Percentiles rank a stretch among this genome's conserved stretches.
Evolutionary conservation across 2,329 filamentous ascomycete genomes (phyloP).

Genomic region (Colletotrichum noveboracense): DNA sequence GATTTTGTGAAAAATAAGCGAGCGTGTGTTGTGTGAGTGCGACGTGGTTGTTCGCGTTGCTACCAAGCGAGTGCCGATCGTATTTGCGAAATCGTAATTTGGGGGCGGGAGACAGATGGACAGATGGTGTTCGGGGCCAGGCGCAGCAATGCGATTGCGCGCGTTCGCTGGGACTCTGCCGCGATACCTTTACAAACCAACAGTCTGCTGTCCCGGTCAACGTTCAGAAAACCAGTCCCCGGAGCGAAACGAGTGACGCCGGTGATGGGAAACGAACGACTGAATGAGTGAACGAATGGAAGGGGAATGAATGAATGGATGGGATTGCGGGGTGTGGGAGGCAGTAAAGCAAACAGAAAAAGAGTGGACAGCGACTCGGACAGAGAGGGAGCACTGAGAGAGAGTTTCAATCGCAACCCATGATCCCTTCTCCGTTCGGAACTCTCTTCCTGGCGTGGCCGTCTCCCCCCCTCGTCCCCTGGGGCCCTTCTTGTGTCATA

Average conservation of each 20-base stretch:
- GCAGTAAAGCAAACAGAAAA: neutral
- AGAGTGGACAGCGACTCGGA: constrained; percentile 2
- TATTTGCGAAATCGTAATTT: neutral
- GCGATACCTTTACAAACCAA: neutral
- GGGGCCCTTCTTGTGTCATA: constrained; percentile 11
- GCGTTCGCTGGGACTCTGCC: neutral
- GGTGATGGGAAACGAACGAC: neutral
- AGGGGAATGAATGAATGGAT: neutral
- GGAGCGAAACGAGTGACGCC: constrained; percentile 2
- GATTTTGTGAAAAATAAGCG: neutral
- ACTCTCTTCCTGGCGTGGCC: neutral
- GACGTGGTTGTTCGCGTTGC: neutral
- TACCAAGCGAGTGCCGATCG: neutral
- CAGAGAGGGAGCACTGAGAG: neutral
- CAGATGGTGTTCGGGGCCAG: neutral
- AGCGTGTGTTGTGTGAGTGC: neutral
- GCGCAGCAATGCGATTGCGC: neutral
- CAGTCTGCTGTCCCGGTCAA: neutral
- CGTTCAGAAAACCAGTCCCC: neutral
- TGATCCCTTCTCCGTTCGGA: constrained; percentile 4
- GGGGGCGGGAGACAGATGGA: neutral
- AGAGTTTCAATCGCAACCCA: constrained; percentile 15
- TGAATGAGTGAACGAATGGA: neutral
- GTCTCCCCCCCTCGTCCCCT: neutral
- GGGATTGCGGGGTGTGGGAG: neutral